Base-by-base conservation (phyloP, 1,284 basidiomycete species). In the Apiotrichum siamense region DNA sequence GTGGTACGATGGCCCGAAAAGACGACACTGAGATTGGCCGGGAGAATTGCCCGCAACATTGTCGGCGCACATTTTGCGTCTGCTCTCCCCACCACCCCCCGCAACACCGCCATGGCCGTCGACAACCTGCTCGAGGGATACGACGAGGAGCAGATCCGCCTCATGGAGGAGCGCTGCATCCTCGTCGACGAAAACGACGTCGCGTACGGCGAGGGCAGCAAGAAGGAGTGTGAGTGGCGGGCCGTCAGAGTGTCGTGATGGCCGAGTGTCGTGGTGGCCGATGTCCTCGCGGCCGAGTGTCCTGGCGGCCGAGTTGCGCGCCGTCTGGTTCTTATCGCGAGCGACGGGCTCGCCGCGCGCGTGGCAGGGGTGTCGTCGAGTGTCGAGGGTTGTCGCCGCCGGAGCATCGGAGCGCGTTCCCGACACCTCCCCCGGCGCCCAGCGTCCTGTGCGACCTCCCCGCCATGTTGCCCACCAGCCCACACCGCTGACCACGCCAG, bases 121-220 rank as follows among this genome's bases (percentile, higher is more conserved):
- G 37, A 42, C 11, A 42, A 51, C 54, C 57, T 58, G 40, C 64
- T 74, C 44, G 67, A 73, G 47, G 64, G 64, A 21, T 76, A 75
- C 60, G 73, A 75, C 57, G 73, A 73, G 49, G 74, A 75, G 63
- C 73, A 75, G 58, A 77, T 79, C 41, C 82, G 86, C 55, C 79
- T 99, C 55, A 99, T 99, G 96, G 90, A 96, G 63, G 96, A 99
- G 75, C 79, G 89, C 54, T 96, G 96, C 69, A 98, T 99, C 69
- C 81, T 98, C 38, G 87, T 97, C 29, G 88, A 93, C 67, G 85
- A 90, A 64, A 77, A 97, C 52, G 93, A 97, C 71, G 80, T 80
- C 47, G 83, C 86, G 3, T 86, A 93, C 54, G 93, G 93, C 39
- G 91, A 94, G 51, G 83, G 86, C 55, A 88, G 91, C 75, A 99